phyloP scores from a whole-genome alignment of 352 stramenopile species.

The Phytophthora lateralis region DNA sequence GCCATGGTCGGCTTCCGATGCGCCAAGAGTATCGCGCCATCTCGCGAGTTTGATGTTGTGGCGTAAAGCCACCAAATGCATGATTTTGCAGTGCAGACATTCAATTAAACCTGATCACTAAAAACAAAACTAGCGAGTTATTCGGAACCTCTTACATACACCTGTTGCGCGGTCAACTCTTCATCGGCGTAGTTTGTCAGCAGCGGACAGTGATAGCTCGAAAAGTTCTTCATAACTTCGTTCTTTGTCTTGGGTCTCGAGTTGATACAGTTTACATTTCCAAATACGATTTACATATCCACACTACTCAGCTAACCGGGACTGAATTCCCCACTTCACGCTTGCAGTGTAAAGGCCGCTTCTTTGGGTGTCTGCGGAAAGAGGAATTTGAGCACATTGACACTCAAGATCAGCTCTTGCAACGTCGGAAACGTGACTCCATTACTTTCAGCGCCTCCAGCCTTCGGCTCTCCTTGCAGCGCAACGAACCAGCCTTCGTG shows the following conservation, averaged over 20 bases:
- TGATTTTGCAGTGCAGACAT: background rate
- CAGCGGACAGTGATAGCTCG: too few relatives aligned
- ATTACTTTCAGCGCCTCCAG: slow-evolving; percentile 20
- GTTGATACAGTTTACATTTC: slow-evolving; percentile 1
- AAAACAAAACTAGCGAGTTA: too few relatives aligned
- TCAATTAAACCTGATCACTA: background rate
- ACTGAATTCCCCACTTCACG: background rate
- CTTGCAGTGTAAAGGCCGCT: slow-evolving; percentile 50
- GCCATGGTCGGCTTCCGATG: slow-evolving; percentile 81
- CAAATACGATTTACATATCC: slow-evolving; percentile 1
- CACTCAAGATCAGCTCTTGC: slow-evolving; percentile 75
- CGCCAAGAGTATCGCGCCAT: slow-evolving; percentile 36
- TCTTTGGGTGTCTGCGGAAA: slow-evolving; percentile 85
- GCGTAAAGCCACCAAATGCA: slow-evolving; percentile 3
- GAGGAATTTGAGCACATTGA: slow-evolving; percentile 79
- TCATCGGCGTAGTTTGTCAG: too few relatives aligned
- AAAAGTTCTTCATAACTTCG: too few relatives aligned
- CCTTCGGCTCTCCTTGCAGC: slow-evolving; percentile 46
- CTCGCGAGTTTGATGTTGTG: slow-evolving; percentile 17
- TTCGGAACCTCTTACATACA: too few relatives aligned
- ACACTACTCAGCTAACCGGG: background rate
- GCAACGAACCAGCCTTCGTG: slow-evolving; percentile 61
- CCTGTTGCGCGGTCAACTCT: too few relatives aligned
- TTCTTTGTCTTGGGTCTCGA: background rate
- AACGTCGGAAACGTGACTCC: slow-evolving; percentile 67